Evolutionary conservation across 1,284 basidiomycete genomes (phyloP), one percentile per base, ranked within the genome.

Genomic region (Agaricales sp.): DNA sequence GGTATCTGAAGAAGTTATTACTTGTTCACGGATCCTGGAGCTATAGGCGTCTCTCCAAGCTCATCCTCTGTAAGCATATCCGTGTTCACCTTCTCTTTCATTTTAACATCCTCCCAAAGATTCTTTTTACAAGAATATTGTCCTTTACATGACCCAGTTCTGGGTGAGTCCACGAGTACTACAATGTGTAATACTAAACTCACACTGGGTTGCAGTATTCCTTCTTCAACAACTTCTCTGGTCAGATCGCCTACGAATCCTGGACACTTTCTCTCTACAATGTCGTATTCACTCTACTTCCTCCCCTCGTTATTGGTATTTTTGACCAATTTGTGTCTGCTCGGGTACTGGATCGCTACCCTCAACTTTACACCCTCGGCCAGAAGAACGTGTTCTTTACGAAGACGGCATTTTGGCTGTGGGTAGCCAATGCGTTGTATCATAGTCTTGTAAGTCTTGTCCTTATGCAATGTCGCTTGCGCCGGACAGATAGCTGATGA

Each of bases 21-120:
- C 81, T 99, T 12, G 96, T 99, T 2, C 96, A 99, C 63, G 96
- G 96, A 3, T 87, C 93, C 2, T 99, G 96, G 96, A 96, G 92
- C 66, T 99, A 99, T 65, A 86, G 92, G 53, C 78, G 96, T 19
- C 64, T 99, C 53, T 94, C 92, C 23, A 99, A 97, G 64, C 78
- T 99, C 54, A 93, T 99, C 61, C 73, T 99, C 14, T 95, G 90
- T 92, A 58, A 50, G 87, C n/a, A n/a, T 72, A 14, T 59, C 14
- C 45, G 18, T 30, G 26, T 30, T 26, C 37, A n/a, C 24, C 30
- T n/a, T 24, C 35, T 24, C 3, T 39, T 11, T 20, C 24, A 26
- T 14, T 26, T 35, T 24, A 44, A 41, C 22, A 24, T 46, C 4
- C 43, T 43, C 21, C 14, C n/a, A 11, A 56, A 92, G 90, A 86